Base-by-base conservation (phyloP, 352 stramenopile genomes). In the Phytophthora chlamydospora region DNA sequence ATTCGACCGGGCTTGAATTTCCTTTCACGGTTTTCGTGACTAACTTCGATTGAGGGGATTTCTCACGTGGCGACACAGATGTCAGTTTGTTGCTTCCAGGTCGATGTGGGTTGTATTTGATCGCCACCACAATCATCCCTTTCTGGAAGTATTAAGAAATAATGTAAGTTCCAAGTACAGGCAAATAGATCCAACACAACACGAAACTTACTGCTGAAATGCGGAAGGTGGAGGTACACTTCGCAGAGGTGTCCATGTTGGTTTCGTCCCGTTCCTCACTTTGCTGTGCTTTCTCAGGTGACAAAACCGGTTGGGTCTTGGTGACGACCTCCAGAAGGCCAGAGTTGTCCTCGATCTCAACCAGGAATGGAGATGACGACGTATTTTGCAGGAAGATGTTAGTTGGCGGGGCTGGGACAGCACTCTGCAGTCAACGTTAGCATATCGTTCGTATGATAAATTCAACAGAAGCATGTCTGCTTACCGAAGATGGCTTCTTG, bases 361-460 rank as follows among this genome's bases (percentile, higher is more conserved):
- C 75, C 7, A 79, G 58, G 61, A 86, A 86, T 10, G 78, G 70
- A 7, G 61, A 82, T 10, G 70, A 16, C 2, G 83, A 88, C 29
- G 70, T 85, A 63, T 95, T 95, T 46, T 92, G 80, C 4, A 95
- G 53, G 33, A 91, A 93, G 14, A 95, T 75, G 49, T 93, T 95
- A 7, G 76, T 83, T 0, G 86, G 78, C 16, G 83, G 65, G 33
- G 66, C 48, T 45, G 60, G 21, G 12, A 56, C 19, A 41, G 51
- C 29, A 41, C 21, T 67, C 66, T 71, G 31, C 21, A 62, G 19
- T 11, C 27, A 9, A 8, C 1, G 10, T 14, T 2, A 17, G 33
- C 16, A 44, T 8, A 27, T 42, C 17, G 13, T 58, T 24, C 31
- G 7, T 16, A 43, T 4, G 19, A 21, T 10, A 41, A 50, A 1